phyloP scores from a whole-genome alignment of 257 asterid genomes.

The Ophiorrhiza pumila region DNA sequence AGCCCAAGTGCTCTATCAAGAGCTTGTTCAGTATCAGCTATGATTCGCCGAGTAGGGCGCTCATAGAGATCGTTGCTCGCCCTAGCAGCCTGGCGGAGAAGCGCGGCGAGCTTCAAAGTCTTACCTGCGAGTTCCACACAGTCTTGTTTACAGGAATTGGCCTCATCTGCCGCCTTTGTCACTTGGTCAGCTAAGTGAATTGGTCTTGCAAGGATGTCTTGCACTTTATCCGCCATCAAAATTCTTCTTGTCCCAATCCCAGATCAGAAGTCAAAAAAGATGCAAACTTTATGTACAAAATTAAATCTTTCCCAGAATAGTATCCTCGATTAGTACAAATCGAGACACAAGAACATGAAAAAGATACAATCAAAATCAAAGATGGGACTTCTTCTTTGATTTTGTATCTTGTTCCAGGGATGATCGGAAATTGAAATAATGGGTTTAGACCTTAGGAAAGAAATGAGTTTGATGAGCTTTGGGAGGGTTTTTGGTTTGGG shows the following conservation, averaged over 20 bases:
- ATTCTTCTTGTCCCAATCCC: not conserved
- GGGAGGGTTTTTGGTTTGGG: too few relatives aligned
- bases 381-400: not conserved
- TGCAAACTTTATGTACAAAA: not conserved
- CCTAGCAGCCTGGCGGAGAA: slow-evolving; percentile 45
- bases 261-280: slow-evolving; percentile 20
- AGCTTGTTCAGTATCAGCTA: slow-evolving; percentile 31
- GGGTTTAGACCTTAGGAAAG: not conserved
- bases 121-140: slow-evolving; percentile 34
- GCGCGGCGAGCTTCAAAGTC: slow-evolving; percentile 35
- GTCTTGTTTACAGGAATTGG: slow-evolving; percentile 27
- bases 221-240: slow-evolving; percentile 41
- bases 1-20: slow-evolving; percentile 28
- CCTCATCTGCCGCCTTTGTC: slow-evolving; percentile 38
- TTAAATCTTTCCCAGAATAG: not conserved
- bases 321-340: not conserved
- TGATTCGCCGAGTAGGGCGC: slow-evolving; percentile 43
- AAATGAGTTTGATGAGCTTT: not conserved
- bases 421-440: not conserved
- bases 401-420: not conserved
- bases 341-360: too few relatives aligned
- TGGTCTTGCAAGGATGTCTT: slow-evolving; percentile 42
- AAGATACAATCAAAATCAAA: slow-evolving; percentile 2
- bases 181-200: slow-evolving; percentile 46
- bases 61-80: slow-evolving; percentile 42